Conservation (phyloP, 2,329 filamentous ascomycete species). For the Nemania abortiva region DNA sequence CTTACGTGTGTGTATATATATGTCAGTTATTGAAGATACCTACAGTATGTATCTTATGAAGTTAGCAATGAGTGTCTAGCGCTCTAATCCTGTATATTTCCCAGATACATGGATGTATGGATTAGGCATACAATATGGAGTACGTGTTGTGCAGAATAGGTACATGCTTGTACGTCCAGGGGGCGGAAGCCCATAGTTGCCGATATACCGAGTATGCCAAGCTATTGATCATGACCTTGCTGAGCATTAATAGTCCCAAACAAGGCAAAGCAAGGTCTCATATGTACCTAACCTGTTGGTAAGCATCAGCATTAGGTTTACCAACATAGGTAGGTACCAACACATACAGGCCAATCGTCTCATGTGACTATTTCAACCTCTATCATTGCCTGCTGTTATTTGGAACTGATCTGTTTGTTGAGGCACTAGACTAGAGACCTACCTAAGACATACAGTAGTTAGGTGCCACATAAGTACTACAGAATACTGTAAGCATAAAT, state of each 20-base stretch:
- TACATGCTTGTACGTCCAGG: neutral
- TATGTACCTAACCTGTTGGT: neutral
- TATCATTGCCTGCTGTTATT: neutral
- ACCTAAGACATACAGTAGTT: too few species aligned
- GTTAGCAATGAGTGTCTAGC: neutral
- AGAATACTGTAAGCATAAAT: neutral
- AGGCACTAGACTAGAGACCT: too few species aligned
- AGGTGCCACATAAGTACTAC: neutral
- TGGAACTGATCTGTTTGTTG: neutral
- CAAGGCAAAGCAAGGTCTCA: too few species aligned
- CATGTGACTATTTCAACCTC: neutral
- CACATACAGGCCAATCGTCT: neutral
- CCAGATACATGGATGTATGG: neutral
- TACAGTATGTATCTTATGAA: neutral
- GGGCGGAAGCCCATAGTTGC: conserved; percentile 9
- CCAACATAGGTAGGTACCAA: too few species aligned
- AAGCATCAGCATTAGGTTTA: neutral
- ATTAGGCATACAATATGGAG: neutral
- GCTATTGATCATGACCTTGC: neutral
- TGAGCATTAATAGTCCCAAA: neutral
- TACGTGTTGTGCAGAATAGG: neutral
- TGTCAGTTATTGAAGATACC: neutral
- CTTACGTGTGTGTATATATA: conserved; percentile 8
- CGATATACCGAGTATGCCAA: conserved; percentile 28
- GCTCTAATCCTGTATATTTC: neutral